These are phyloP conservation scores for Linaria vulgaris DNA, from an alignment of 257 asterid species.

Conservation along the genomic window DNA sequence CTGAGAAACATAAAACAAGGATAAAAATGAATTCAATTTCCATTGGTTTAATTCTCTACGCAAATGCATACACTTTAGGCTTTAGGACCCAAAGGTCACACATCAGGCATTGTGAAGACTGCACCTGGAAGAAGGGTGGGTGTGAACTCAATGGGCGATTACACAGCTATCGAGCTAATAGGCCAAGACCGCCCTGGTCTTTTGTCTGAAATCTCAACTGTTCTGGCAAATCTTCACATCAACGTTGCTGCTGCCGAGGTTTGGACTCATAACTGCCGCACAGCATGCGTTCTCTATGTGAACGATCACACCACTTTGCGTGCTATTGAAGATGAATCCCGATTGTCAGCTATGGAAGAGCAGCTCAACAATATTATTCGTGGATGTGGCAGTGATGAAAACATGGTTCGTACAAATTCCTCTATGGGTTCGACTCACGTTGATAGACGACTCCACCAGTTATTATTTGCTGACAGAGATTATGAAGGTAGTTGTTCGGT, in stretches of 20 bases:
- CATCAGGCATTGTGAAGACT: constrained; percentile 57
- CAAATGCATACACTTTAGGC: constrained; percentile 43
- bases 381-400: constrained; percentile 54
- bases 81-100: constrained; percentile 81
- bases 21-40: not conserved
- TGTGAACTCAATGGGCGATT: constrained; percentile 60
- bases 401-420: constrained; percentile 52
- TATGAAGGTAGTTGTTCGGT: constrained; percentile 52
- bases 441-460: constrained; percentile 93
- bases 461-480: constrained; percentile 80
- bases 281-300: constrained; percentile 88
- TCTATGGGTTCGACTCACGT: constrained; percentile 69
- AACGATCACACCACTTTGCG: constrained; percentile 56
- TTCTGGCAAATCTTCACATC: constrained; percentile 75
- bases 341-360: constrained; percentile 71
- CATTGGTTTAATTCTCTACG: constrained; percentile 19
- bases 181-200: constrained; percentile 94
- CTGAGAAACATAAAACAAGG: not conserved
- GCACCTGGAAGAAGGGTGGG: constrained; percentile 65
- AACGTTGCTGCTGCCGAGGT: constrained; percentile 92
- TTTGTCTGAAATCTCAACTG: constrained; percentile 82
- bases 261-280: constrained; percentile 90
- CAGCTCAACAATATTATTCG: constrained; percentile 74
- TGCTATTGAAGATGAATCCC: constrained; percentile 63
- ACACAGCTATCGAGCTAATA: constrained; percentile 79